Evolutionary conservation across 129 eudicot genomes (phyloP), one percentile per base, ranked within the genome.

Genomic region (Chrysanthemum seticuspe): DNA sequence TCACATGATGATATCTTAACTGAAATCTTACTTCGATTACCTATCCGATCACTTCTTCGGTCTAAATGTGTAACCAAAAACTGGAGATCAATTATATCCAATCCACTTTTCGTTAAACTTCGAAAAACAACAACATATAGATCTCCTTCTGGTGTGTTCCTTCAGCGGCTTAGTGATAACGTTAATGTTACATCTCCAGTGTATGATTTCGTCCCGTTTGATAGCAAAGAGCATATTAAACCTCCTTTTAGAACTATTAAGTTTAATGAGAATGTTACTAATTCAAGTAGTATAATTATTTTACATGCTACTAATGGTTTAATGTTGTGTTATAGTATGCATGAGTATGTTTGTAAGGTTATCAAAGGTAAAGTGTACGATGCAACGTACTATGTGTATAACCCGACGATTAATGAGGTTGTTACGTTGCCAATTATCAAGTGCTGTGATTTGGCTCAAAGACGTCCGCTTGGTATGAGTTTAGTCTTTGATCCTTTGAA

Each of bases 261-360:
- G 70, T 75, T 63, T 40, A 10, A 14, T 55, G 50, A 66, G 45
- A 40, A 40, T 40, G 45, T 40, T 40, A 40, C 9, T 40, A 40
- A 66, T 40, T 40, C 45, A 40, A 40, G 9, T 40, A 23, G 74
- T 9, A 48, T 66, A 1, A 47, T 65, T 0, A 73, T 75, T 64
- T 62, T 75, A 47, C 87, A 88, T 51, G 83, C 95, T 36, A 81
- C 83, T 49, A 88, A 88, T 62, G 95, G 91, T 29, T 74, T 88
- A 7, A 69, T 85, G 70, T 59, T 83, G 18, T 83, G 92, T 73
- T 40, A 40, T 40, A 40, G 45, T 40, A 40, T 40, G 45, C 45
- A 40, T 21, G 9, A 40, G 45, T 40, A 40, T 40, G 45, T 40
- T 40, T 40, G 45, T 40, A 6, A 40, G 45, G 12, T 29, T 58